phyloP scores from a whole-genome alignment of 371 early-diverging fungal genomes.

The Sporodiniella umbellata region DNA sequence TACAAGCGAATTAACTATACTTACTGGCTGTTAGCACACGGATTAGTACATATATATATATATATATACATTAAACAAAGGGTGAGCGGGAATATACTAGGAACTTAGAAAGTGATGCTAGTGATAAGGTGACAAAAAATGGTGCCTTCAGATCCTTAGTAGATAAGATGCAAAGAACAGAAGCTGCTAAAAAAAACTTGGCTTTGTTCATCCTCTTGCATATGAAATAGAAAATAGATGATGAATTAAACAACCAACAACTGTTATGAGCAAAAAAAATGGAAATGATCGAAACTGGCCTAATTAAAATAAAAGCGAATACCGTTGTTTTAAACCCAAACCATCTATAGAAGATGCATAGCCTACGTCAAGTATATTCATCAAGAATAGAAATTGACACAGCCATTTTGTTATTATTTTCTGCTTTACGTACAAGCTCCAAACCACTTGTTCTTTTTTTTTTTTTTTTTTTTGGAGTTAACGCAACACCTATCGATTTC shows the following conservation, averaged over 20 bases:
- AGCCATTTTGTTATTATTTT: constrained; percentile 50
- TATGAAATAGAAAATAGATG: constrained; percentile 58
- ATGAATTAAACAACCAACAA: constrained; percentile 36
- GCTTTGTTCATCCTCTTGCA: constrained; percentile 61
- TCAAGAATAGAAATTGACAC: constrained; percentile 30
- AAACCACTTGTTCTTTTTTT: constrained; percentile 51
- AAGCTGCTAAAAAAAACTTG: constrained; percentile 32
- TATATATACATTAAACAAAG: background rate
- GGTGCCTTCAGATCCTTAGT: constrained; percentile 72
- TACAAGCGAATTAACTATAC: no score
- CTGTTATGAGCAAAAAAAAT: constrained; percentile 32
- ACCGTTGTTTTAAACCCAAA: no score
- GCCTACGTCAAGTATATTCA: no score
- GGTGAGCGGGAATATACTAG: constrained; percentile 43
- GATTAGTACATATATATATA: no score
- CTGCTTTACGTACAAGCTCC: no score
- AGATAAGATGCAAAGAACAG: constrained; percentile 60
- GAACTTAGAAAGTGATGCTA: constrained; percentile 46
- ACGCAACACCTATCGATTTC: constrained; percentile 64
- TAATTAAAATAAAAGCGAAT: no score
- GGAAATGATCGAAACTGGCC: constrained; percentile 21
- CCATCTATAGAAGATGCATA: no score
- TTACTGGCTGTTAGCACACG: no score
- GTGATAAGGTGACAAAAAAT: constrained; percentile 53
- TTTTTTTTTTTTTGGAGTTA: constrained; percentile 74